Conservation (phyloP, 257 asterid species). For the Sherardia arvensis region DNA sequence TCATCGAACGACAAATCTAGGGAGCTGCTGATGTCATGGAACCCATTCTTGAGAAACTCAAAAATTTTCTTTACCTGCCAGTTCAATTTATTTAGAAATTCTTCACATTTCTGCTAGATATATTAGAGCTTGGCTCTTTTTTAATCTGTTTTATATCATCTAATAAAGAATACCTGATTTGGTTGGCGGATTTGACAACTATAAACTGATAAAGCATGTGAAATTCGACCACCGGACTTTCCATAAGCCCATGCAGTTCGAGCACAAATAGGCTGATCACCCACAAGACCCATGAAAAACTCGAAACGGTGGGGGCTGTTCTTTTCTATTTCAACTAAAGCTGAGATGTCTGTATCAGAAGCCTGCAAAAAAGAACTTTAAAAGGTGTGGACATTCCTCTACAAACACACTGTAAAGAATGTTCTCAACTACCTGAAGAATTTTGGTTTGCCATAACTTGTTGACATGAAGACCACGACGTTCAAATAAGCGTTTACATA, state of each 20-base stretch:
- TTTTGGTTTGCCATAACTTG: slow-evolving; percentile 98
- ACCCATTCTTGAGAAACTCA: slow-evolving; percentile 82
- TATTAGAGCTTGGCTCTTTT: neutral
- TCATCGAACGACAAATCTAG: slow-evolving; percentile 89
- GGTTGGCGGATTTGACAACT: slow-evolving; percentile 95
- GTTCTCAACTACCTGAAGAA: slow-evolving; percentile 71
- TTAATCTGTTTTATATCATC: neutral
- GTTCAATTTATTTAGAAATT: slow-evolving; percentile 23
- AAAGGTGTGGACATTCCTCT: slow-evolving; percentile 13
- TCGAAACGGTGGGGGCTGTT: slow-evolving; percentile 96
- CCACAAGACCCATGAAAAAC: slow-evolving; percentile 99
- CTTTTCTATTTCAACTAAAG: slow-evolving; percentile 94
- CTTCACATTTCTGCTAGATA: slow-evolving; percentile 5
- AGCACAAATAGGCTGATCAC: slow-evolving; percentile 95
- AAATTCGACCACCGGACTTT: slow-evolving; percentile 85
- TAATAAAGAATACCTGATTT: slow-evolving; percentile 38
- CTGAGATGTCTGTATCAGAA: slow-evolving; percentile 95
- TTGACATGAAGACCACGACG: slow-evolving; percentile 89
- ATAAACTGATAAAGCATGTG: slow-evolving; percentile 95
- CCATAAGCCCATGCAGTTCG: slow-evolving; percentile 99
- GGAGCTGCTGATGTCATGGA: slow-evolving; percentile 83
- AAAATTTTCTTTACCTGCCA: slow-evolving; percentile 84
- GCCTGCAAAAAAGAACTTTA: slow-evolving; percentile 60
- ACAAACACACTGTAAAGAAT: slow-evolving; percentile 8
- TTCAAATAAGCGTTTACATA: slow-evolving; percentile 91